Base-by-base conservation (phyloP, 2,329 filamentous ascomycete genomes). In the Botryotinia narcissicola region DNA sequence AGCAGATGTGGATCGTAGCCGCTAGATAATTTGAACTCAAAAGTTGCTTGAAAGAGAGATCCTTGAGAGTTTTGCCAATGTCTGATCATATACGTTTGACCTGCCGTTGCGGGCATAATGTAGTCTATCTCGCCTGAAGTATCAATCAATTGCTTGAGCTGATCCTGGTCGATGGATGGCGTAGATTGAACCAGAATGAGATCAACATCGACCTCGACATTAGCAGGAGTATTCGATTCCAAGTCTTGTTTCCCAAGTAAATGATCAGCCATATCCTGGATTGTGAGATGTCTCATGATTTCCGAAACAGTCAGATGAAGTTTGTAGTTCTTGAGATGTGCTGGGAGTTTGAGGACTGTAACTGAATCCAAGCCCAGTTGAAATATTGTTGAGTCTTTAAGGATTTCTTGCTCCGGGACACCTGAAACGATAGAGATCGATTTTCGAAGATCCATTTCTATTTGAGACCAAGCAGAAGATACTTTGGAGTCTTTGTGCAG, bases 341-440 rank as follows among this genome's bases (percentile, higher is more conserved):
- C 87, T 14, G 90, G 89, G 5, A 94, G 90, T 79, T 96, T 97
- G 83, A 98, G 96, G 1, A 94, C 92, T 76, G 91, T 95, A 81
- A 98, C 97, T 0, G 95, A 98, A 80, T 98, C 95, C 1, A 98
- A 88, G 0, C 95, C 95, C 2, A 98, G 86, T 75, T 96, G 91
- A 81, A 96, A 97, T 20, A 97, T 87, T 0, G 87, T 93, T 69
- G 90, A 87, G 0, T 85, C 84, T 72, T 85, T 86, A 4, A 83
- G 82, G 70, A 97, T 92, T 2, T 88, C 84, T 0, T 84, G 79
- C 29, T 85, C 82, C 0, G 90, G 84, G 0, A 92, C 82, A 25
- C 87, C 88, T 0, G 94, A 92, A 0, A 95, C 85, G 44, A 85
- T 80, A 0, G 86, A 83, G 22, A 92, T 81, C 0, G 87, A 83